Evolutionary conservation across 176 grass and related monocot species (phyloP).

Genomic region (Carex cristatella): DNA sequence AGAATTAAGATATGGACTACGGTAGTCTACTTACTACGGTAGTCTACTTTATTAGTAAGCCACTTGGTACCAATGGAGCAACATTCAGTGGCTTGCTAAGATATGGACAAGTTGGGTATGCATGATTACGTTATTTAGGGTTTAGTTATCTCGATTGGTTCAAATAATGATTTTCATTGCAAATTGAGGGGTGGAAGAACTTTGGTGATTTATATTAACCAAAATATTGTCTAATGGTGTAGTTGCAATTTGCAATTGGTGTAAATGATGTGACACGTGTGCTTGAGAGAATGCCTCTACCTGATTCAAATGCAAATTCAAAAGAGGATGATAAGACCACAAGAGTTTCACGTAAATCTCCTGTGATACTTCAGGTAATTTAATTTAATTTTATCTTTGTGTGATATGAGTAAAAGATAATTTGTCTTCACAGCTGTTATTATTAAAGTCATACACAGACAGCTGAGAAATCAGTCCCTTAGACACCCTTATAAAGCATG

Average conservation of each 20-base stretch:
- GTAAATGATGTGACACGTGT: conserved; percentile 92
- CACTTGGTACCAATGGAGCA: background rate
- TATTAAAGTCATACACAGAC: background rate
- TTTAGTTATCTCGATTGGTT: background rate
- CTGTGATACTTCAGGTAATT: conserved; percentile 59
- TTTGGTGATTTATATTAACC: background rate
- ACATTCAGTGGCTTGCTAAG: background rate
- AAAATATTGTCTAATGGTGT: background rate
- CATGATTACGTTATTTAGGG: background rate
- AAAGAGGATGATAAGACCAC: conserved; percentile 21
- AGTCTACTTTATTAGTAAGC: background rate
- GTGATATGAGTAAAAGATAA: background rate
- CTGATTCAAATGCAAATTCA: conserved; percentile 2
- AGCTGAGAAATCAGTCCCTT: background rate
- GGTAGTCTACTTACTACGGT: conserved; percentile 62
- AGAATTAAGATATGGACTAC: conserved; percentile 74
- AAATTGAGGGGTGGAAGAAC: background rate
- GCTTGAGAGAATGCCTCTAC: conserved; percentile 67
- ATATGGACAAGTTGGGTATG: background rate
- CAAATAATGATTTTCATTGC: background rate
- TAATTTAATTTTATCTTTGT: conserved; percentile 14
- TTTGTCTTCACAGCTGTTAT: background rate
- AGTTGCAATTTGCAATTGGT: conserved; percentile 86
- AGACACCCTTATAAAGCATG: background rate
- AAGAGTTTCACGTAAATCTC: conserved; percentile 33